phyloP scores from a whole-genome alignment of 2,329 filamentous ascomycete species.

The Penicillium sclerotigenum region DNA sequence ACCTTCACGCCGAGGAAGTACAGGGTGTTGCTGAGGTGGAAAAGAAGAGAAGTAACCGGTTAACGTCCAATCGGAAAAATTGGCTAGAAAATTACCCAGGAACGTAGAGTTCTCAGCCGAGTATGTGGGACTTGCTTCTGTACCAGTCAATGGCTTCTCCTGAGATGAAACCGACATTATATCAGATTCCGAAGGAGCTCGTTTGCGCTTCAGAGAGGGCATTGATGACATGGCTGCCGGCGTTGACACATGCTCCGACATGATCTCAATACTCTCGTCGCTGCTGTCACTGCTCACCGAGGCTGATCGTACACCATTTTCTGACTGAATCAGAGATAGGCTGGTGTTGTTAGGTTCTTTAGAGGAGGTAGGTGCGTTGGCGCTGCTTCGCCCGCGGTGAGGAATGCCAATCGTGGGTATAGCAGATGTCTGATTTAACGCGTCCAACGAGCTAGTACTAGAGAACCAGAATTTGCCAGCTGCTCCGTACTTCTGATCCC shows the following conservation, averaged over 20 bases:
- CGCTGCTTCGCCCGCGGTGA: constrained; percentile 17
- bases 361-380: background rate
- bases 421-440: constrained; percentile 11
- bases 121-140: constrained; percentile 16
- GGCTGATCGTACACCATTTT: constrained; percentile 15
- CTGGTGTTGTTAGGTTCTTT: constrained; percentile 5
- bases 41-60: constrained; percentile 39
- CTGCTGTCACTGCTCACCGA: constrained; percentile 29
- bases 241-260: constrained; percentile 21
- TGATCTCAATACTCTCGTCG: constrained; percentile 28
- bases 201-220: constrained; percentile 35
- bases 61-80: constrained; percentile 41
- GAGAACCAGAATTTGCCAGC: constrained; percentile 48
- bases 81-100: constrained; percentile 39
- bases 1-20: constrained; percentile 35
- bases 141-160: constrained; percentile 22
- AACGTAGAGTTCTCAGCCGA: constrained; percentile 36
- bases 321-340: constrained; percentile 8
- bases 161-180: constrained; percentile 30
- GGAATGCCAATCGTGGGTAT: constrained; percentile 43
- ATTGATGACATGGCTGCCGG: constrained; percentile 18
- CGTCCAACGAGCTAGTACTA: constrained; percentile 6
- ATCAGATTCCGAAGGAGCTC: constrained; percentile 32
- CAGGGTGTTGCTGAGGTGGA: constrained; percentile 31
- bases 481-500: constrained; percentile 54